A percentile compares a stretch with the other conserved stretches of the same genome.
phyloP scores from a whole-genome alignment of 129 eudicot species.

The Rutidosis leptorrhynchoides region DNA sequence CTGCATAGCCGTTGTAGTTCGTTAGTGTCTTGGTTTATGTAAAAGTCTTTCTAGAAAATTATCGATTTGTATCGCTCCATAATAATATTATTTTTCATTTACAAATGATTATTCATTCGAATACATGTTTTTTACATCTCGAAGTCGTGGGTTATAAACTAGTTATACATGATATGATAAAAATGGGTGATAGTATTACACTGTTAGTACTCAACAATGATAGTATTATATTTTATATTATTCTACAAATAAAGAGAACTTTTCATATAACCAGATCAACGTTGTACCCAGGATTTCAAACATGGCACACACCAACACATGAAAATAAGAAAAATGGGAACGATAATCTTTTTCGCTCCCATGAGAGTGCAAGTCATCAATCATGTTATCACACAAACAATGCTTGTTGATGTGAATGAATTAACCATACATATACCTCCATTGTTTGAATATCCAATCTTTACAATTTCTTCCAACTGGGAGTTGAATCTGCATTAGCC shows the following conservation, averaged over 20 bases:
- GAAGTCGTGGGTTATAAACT: too few relatives aligned
- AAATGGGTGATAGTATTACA: background rate
- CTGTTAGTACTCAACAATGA: background rate
- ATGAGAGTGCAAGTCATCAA: conserved; percentile 5
- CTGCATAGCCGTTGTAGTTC: too few relatives aligned
- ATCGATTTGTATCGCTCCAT: too few relatives aligned
- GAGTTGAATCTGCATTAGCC: conserved; percentile 25
- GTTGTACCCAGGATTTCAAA: conserved; percentile 11
- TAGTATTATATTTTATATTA: too few relatives aligned
- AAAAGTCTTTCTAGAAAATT: too few relatives aligned
- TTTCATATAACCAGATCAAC: background rate
- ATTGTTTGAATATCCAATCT: conserved; percentile 26
- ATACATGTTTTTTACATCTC: too few relatives aligned
- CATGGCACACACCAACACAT: conserved; percentile 20
- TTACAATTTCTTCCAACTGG: conserved; percentile 31
- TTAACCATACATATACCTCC: conserved; percentile 25
- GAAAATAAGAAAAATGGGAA: conserved; percentile 15
- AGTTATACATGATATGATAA: too few relatives aligned
- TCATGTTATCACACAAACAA: conserved; percentile 26
- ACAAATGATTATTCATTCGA: too few relatives aligned
- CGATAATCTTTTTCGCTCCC: conserved; percentile 7
- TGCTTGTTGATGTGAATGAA: conserved; percentile 15
- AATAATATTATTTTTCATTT: too few relatives aligned
- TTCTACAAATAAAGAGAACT: background rate
- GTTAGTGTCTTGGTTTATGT: too few relatives aligned